Evolutionary conservation across 2,329 filamentous ascomycete species (phyloP), one percentile per base, ranked within the genome.

Genomic region (Verticillium longisporum): DNA sequence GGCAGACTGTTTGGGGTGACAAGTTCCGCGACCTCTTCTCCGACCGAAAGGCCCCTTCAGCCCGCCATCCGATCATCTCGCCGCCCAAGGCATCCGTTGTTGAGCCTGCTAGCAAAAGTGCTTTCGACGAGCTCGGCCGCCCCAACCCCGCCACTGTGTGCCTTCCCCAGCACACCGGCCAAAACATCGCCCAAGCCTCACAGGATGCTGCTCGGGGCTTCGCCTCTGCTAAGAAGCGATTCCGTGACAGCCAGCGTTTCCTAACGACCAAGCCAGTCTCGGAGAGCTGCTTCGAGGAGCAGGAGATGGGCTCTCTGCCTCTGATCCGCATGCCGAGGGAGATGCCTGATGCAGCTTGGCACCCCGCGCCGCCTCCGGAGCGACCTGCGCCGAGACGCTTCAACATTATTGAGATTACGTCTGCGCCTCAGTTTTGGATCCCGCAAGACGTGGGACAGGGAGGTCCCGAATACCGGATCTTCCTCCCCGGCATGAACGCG

Each of bases 221-320:
- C n/a, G 32, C 32, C 15, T 26, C 32, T 9, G 45, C 57, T 3
- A 41, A 41, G 14, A 59, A 59, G 32, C n/a, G 36, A 3, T 54
- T 59, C 57, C 31, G 45, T 3, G 57, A 53, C 14, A 26, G 9
- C 6, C 32, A 34, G 15, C 32, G 31, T 14, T 21, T 80, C 34
- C 71, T 82, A 21, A 80, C 79, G 15, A 86, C 86, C 4, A 90
- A 88, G 69, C 85, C 86, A 56, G 88, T 91, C 75, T 88, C 89
- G 6, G 89, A 92, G 65, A 88, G 90, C 63, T 91, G 90, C 65
- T 93, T 93, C 65, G 90, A 91, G 69, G 88, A 92, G 69, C 88
- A 90, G 68, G 89, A 92, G 71, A 90, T 90, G 78, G 89, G 89
- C 3, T 92, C 89, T 7, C 75, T 91, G n/a, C 89, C 89, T 0